Evolutionary conservation across 345 rosid species (phyloP).

Genomic region (Boechera stricta): DNA sequence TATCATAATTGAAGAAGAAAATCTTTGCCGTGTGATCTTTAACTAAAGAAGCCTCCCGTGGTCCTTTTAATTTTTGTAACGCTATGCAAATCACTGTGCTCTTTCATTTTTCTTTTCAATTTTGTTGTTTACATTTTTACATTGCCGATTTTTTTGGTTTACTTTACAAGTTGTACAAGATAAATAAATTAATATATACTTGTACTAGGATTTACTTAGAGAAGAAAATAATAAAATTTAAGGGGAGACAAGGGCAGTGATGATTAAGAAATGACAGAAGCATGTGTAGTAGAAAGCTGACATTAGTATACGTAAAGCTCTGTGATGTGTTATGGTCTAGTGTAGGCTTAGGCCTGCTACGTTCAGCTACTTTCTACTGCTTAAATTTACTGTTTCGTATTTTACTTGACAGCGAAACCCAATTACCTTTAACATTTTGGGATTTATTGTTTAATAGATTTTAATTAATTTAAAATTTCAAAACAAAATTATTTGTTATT

Average conservation of each 20-base stretch:
- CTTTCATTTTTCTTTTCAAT: background rate
- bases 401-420: background rate
- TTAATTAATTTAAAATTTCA: too few species aligned
- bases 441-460: too few species aligned
- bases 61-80: conserved; percentile 10
- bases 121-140: background rate
- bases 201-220: conserved; percentile 40
- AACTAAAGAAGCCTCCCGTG: conserved; percentile 34
- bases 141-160: background rate
- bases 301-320: conserved; percentile 40
- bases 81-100: conserved; percentile 8
- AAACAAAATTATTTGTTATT: too few species aligned
- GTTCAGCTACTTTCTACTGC: conserved; percentile 35
- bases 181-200: conserved; percentile 15
- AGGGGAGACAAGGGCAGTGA: conserved; percentile 42
- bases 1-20: conserved; percentile 42
- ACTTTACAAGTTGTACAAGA: conserved; percentile 21
- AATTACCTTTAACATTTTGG: too few species aligned
- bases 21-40: conserved; percentile 50
- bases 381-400: conserved; percentile 31
- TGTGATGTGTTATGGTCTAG: conserved; percentile 35
- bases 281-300: conserved; percentile 39
- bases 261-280: conserved; percentile 40
- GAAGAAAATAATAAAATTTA: background rate
- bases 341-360: conserved; percentile 40